Base-by-base conservation (phyloP, 306 rosid species). In the Trichosanthes cucumerina region DNA sequence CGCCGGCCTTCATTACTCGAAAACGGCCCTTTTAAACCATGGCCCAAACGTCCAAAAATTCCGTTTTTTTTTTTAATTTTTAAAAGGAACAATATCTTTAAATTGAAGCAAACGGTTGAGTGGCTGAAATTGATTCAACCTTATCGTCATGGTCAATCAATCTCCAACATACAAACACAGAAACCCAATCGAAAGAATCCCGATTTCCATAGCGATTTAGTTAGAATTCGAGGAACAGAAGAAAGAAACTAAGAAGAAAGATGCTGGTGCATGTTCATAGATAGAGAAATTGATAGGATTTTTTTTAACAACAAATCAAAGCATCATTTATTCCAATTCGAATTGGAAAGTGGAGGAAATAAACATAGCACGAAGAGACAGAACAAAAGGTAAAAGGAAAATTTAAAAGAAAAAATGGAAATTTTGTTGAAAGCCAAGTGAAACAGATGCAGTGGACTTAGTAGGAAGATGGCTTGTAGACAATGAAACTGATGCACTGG, bases 401-500 rank as follows among this genome's bases (percentile, higher is more conserved):
- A 50, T 43, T 9, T 9, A 5, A 6, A 4, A 7, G 43, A n/a
- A 19, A 18, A 75, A 52, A 11, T 41, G 9, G 7, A 9, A 36
- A 75, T 26, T 31, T 65, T 18, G 47, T 74, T 31, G 79, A 52
- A 75, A 53, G 18, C 34, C 75, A 69, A 69, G 2, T 3, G 52
- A 39, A n/a, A 13, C 43, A n/a, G n/a, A n/a, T n/a, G n/a, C n/a
- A n/a, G n/a, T n/a, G 2, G 33, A 28, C 33, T 28, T 86, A 52
- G 76, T 0, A 38, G 80, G 49, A 0, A 0, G 63, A 2, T 0
- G 98, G 96, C 90, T 77, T 89, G 97, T 74, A 77, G 77, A 90
- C 97, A 39, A 95, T 91, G 97, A 92, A 91, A 83, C 96, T 91
- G 83, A 89, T 83, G 89, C 96, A 89, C 81, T 96, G 96, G 21